Base-by-base conservation (phyloP, 2,329 filamentous ascomycete genomes). In the Sclerotinia minor region DNA sequence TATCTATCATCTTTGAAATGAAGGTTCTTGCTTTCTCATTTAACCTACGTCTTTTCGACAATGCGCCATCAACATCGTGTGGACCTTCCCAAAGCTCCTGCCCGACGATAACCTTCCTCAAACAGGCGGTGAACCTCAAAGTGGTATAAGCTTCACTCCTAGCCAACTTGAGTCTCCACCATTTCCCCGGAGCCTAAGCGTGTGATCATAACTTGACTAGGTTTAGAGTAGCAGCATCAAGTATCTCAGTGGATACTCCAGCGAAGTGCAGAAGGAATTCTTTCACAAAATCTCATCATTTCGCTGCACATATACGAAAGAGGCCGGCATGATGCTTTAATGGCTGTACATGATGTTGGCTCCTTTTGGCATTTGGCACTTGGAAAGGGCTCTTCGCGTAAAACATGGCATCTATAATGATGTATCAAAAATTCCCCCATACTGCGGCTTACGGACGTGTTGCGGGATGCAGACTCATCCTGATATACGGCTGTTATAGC, bases 111-210 rank as follows among this genome's bases (percentile, higher is more conserved):
- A 50, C 29, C 59, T 38, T n/a, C 47, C 29, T 50, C 15, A 50
- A 61, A 61, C 59, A 50, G 59, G 59, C 59, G 59, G 59, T 61
- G 59, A 61, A 26, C 45, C 32, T 61, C 45, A 32, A 41, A 50
- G 47, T 61, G 59, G 59, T 7, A 38, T 13, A 50, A 50, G 59
- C 53, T 65, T 55, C 8, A 50, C 49, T 21, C 47, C 11, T 50
- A 50, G 21, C 13, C 59, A 50, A 17, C 44, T 29, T 49, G 9
- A 35, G 45, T 45, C 26, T 65, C 63, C 63, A 65, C 63, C 63
- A 58, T 45, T 65, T 65, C 63, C 63, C 63, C 63, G 63, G 63
- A 65, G 53, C 59, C 59, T 44, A 49, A 47, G 63, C 63, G 41
- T 65, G 52, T 65, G 63, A 65, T 58, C 38, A 65, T 61, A 11